A percentile compares a stretch with the other conserved stretches of the same genome.
Conservation (phyloP, 352 stramenopile species). For the Pythium pyrilobum region DNA sequence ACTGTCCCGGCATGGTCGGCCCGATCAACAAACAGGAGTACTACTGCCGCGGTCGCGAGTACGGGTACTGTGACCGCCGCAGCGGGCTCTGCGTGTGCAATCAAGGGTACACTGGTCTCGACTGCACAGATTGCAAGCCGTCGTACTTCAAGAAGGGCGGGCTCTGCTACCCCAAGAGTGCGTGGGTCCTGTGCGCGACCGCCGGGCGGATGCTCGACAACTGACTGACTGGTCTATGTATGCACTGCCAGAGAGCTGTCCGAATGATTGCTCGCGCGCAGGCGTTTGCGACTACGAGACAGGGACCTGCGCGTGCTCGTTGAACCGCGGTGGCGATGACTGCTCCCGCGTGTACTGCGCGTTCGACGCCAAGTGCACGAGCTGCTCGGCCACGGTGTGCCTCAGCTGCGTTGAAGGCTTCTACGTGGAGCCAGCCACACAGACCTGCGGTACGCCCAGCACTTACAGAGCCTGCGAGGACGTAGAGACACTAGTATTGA, state of each 20-base stretch:
- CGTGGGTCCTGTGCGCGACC: conserved; percentile 12
- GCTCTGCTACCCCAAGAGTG: conserved; percentile 89
- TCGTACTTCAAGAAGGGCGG: conserved; percentile 82
- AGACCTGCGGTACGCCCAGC: conserved; percentile 71
- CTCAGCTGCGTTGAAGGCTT: conserved; percentile 85
- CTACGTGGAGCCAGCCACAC: conserved; percentile 60
- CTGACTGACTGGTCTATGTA: neutral
- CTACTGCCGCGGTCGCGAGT: conserved; percentile 89
- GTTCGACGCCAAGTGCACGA: conserved; percentile 84
- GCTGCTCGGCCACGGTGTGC: conserved; percentile 79
- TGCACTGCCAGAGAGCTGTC: conserved; percentile 54
- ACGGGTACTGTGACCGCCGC: conserved; percentile 93
- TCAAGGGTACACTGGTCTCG: conserved; percentile 88
- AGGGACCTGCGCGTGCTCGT: conserved; percentile 74
- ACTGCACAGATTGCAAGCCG: conserved; percentile 84
- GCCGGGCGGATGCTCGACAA: too few relatives aligned
- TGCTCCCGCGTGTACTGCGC: conserved; percentile 67
- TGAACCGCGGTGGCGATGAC: conserved; percentile 68
- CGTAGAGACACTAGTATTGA: neutral
- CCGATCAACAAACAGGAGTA: conserved; percentile 86
- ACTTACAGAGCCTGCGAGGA: neutral
- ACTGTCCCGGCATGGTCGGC: conserved; percentile 81
- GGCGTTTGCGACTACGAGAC: conserved; percentile 88
- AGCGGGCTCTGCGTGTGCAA: conserved; percentile 93
- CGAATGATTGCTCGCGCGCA: conserved; percentile 84